Conservation (phyloP, 169 alveolate species). For the Cryptosporidium muris region DNA sequence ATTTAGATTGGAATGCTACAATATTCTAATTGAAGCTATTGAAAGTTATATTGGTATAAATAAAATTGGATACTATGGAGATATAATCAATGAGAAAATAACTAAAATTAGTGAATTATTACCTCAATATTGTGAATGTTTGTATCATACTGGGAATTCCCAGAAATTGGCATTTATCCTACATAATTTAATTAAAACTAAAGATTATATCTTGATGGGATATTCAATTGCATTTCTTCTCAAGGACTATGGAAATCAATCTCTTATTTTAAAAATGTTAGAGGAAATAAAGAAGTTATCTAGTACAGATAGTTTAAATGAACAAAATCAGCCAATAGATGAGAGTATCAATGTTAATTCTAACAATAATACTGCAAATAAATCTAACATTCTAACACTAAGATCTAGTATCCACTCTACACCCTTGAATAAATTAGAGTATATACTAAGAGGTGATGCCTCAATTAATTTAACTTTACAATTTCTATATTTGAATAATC, state of each 20-base stretch:
- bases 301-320: not conserved
- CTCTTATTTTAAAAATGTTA: not conserved
- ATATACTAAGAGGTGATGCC: slow-evolving; percentile 82
- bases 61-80: too few relatives aligned
- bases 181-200: not conserved
- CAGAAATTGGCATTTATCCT: not conserved
- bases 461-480: slow-evolving; percentile 83
- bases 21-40: slow-evolving; percentile 3
- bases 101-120: slow-evolving; percentile 3
- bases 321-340: not conserved
- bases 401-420: not conserved
- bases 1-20: slow-evolving; percentile 27
- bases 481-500: slow-evolving; percentile 88
- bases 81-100: not conserved
- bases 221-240: slow-evolving; percentile 29
- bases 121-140: slow-evolving; percentile 37
- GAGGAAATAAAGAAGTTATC: not conserved
- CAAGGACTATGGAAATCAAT: slow-evolving; percentile 1
- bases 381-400: not conserved
- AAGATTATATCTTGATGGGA: slow-evolving; percentile 1
- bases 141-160: slow-evolving; percentile 11
- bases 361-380: not conserved
- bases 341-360: not conserved
- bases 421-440: slow-evolving; percentile 56
- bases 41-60: not conserved